Evolutionary conservation across 2,329 filamentous ascomycete species (phyloP).

Genomic region (Elsinoe australis): DNA sequence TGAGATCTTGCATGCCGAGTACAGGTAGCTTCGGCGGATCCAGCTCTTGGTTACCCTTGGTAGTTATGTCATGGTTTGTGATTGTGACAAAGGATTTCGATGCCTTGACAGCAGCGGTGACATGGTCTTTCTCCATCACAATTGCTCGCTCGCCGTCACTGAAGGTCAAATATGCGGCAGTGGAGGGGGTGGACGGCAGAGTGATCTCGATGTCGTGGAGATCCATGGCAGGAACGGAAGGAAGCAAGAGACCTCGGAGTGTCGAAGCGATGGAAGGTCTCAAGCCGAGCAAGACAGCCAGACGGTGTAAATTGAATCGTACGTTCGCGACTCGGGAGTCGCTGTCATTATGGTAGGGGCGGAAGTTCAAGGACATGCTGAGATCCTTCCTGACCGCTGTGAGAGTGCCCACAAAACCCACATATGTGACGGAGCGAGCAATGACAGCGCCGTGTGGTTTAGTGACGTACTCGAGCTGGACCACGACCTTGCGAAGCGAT

Average conservation of each 20-base stretch:
- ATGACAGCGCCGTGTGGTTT: slow-evolving; percentile 33
- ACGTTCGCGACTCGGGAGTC: slow-evolving; percentile 29
- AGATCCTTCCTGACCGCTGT: slow-evolving; percentile 44
- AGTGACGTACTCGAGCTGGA: slow-evolving; percentile 36
- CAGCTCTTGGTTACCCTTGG: slow-evolving; percentile 22
- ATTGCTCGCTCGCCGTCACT: slow-evolving; percentile 43
- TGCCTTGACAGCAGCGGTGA: slow-evolving; percentile 38
- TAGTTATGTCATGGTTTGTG: slow-evolving; percentile 48
- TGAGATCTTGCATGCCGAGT: slow-evolving; percentile 24
- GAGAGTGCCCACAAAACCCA: slow-evolving; percentile 45
- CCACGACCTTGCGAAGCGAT: slow-evolving; percentile 34
- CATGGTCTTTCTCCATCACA: slow-evolving; percentile 51
- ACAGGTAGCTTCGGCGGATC: slow-evolving; percentile 20
- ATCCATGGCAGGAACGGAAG: slow-evolving; percentile 20
- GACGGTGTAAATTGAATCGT: slow-evolving; percentile 42
- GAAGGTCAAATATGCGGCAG: slow-evolving; percentile 52
- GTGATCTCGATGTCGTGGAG: slow-evolving; percentile 28
- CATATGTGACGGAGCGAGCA: slow-evolving; percentile 44
- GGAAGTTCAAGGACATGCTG: slow-evolving; percentile 46
- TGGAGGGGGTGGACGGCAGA: slow-evolving; percentile 37
- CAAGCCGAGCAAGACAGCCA: slow-evolving; percentile 48
- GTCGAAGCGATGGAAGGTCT: slow-evolving; percentile 48
- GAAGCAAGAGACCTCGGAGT: slow-evolving; percentile 40
- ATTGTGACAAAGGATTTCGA: slow-evolving; percentile 47
- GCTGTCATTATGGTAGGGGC: slow-evolving; percentile 41